These are phyloP conservation scores for Malania oleifera DNA, from an alignment of 164 flowering plant genomes.

Conservation along the genomic window DNA sequence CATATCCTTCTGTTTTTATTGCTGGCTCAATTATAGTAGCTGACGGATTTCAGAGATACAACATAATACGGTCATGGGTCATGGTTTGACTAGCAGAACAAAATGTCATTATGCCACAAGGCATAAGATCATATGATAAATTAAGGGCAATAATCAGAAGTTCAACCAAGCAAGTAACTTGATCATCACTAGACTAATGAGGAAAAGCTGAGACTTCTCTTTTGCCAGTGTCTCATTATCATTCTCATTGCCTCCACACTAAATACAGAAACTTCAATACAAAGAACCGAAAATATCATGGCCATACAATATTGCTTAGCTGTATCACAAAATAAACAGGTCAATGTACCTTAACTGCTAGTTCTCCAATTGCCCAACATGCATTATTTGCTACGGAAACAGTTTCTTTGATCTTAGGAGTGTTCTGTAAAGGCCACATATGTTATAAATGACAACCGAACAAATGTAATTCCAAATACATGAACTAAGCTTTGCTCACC, in stretches of 20 bases:
- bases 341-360: constrained; percentile 81
- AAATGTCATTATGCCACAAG: not conserved
- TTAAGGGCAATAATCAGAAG: too few species aligned
- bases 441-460: constrained; percentile 1
- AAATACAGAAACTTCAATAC: not conserved
- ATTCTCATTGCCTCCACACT: not conserved
- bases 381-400: constrained; percentile 98
- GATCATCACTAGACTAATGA: not conserved
- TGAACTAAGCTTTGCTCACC: constrained; percentile 37
- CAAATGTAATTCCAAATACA: not conserved
- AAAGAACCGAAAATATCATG: not conserved
- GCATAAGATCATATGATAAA: not conserved
- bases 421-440: constrained; percentile 34
- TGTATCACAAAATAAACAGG: not conserved
- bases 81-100: too few species aligned
- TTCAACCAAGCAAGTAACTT: too few species aligned
- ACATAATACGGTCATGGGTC: too few species aligned
- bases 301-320: not conserved
- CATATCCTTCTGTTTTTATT: too few species aligned
- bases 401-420: constrained; percentile 62
- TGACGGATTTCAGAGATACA: too few species aligned
- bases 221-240: not conserved
- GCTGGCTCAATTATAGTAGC: too few species aligned
- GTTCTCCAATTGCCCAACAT: constrained; percentile 99
- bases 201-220: not conserved